A percentile compares a stretch with the other conserved stretches of the same genome.
Evolutionary conservation across 345 rosid genomes (phyloP).

Genomic region (Anastatica hierochuntica): DNA sequence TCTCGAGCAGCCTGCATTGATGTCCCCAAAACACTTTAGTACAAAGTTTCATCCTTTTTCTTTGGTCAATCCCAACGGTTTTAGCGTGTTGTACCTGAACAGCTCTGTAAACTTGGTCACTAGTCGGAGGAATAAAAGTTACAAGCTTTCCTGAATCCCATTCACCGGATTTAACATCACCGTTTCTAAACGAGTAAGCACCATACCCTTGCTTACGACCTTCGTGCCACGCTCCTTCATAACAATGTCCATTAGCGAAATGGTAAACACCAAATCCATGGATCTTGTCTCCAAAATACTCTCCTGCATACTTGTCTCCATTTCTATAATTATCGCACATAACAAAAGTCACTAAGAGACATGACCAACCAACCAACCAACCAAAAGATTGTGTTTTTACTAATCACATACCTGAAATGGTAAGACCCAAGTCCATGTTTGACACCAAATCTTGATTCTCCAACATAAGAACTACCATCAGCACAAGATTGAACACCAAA

Average conservation of each 20-base stretch:
- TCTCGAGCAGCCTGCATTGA: conserved; percentile 84
- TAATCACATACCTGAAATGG: conserved; percentile 85
- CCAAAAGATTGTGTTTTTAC: not conserved
- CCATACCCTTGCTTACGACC: conserved; percentile 92
- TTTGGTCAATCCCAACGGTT: too few relatives aligned
- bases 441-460: conserved; percentile 77
- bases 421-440: conserved; percentile 90
- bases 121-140: conserved; percentile 32
- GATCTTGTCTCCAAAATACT: conserved; percentile 84
- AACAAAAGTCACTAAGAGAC: too few relatives aligned
- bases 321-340: too few relatives aligned
- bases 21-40: too few relatives aligned
- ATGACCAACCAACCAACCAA: too few relatives aligned
- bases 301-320: not conserved
- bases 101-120: conserved; percentile 51
- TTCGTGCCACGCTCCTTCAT: conserved; percentile 98
- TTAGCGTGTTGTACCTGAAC: too few relatives aligned
- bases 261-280: conserved; percentile 91
- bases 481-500: conserved; percentile 83
- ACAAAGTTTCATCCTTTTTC: too few relatives aligned
- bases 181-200: conserved; percentile 63
- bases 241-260: conserved; percentile 83
- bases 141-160: conserved; percentile 72
- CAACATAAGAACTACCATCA: conserved; percentile 79
- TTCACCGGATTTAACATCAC: conserved; percentile 64